Conservation (phyloP, 495 filamentous ascomycete genomes). For the Penicillium robsamsonii region DNA sequence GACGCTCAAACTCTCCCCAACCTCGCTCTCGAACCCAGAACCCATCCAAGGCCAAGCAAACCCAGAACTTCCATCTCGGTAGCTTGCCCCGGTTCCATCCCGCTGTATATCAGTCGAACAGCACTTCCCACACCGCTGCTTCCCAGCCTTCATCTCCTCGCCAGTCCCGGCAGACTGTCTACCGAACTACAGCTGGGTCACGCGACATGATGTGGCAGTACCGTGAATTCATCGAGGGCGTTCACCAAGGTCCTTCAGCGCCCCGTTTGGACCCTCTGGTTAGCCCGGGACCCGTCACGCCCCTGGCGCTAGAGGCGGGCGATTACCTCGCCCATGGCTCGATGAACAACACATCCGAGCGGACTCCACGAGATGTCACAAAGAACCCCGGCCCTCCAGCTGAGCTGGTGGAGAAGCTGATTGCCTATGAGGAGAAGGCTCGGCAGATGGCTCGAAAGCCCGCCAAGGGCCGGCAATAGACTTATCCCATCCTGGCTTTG, state of each 20-base stretch:
- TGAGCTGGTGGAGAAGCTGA: constrained; percentile 40
- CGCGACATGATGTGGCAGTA: constrained; percentile 42
- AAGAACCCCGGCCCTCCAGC: constrained; percentile 25
- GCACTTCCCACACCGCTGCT: constrained; percentile 19
- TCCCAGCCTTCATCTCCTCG: constrained; percentile 32
- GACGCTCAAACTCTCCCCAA: constrained; percentile 38
- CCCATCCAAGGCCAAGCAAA: constrained; percentile 36
- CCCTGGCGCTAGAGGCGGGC: constrained; percentile 62
- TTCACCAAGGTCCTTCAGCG: constrained; percentile 50
- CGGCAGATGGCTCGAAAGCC: constrained; percentile 35
- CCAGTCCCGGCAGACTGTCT: constrained; percentile 33
- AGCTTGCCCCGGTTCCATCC: constrained; percentile 50
- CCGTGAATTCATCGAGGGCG: constrained; percentile 37
- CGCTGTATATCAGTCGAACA: constrained; percentile 42
- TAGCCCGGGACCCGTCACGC: constrained; percentile 78
- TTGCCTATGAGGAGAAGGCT: constrained; percentile 39
- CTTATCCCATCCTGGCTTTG: constrained; percentile 1
- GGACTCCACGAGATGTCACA: constrained; percentile 21
- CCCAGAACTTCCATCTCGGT: constrained; percentile 40
- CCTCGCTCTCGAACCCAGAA: constrained; percentile 29
- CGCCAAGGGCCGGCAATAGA: constrained; percentile 34
- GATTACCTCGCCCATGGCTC: constrained; percentile 52
- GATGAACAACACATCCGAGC: constrained; percentile 19
- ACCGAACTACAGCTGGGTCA: constrained; percentile 36
- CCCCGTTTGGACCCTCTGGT: constrained; percentile 65